Conservation (phyloP, 2,329 filamentous ascomycete species). For the Curvularia spicifera region DNA sequence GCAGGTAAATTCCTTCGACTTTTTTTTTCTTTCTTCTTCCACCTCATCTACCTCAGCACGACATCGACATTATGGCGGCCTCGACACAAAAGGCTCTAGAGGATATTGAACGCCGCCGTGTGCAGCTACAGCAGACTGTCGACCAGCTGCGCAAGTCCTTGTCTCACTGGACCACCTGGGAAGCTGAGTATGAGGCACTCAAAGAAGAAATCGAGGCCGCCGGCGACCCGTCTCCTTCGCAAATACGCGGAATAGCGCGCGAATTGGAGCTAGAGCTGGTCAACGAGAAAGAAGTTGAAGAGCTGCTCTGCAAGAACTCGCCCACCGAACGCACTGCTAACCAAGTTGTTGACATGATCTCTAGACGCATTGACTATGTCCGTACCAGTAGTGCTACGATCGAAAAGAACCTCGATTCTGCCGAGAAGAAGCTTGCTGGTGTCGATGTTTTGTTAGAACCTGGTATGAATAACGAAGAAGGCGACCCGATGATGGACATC, state of each 20-base stretch:
- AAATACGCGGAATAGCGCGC: slow-evolving; percentile 57
- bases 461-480: slow-evolving; percentile 69
- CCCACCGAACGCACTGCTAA: slow-evolving; percentile 59
- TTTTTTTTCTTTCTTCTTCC: neutral
- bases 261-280: slow-evolving; percentile 70
- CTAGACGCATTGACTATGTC: slow-evolving; percentile 86
- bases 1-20: slow-evolving; percentile 16
- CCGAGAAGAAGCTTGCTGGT: slow-evolving; percentile 72
- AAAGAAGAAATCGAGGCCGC: slow-evolving; percentile 75
- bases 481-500: slow-evolving; percentile 85
- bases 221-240: slow-evolving; percentile 30
- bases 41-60: slow-evolving; percentile 11
- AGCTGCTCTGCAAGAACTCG: slow-evolving; percentile 58
- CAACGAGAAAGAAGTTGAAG: slow-evolving; percentile 64
- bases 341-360: slow-evolving; percentile 72
- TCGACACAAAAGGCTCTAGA: slow-evolving; percentile 60
- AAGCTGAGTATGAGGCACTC: slow-evolving; percentile 87
- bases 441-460: slow-evolving; percentile 62
- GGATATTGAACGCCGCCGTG: slow-evolving; percentile 76
- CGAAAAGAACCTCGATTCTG: slow-evolving; percentile 72
- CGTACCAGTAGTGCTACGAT: slow-evolving; percentile 78
- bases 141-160: slow-evolving; percentile 75
- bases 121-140: slow-evolving; percentile 77
- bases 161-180: slow-evolving; percentile 88
- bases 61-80: slow-evolving; percentile 31